Evolutionary conservation across 2,329 filamentous ascomycete species (phyloP).

Genomic region (Xylaria multiplex): DNA sequence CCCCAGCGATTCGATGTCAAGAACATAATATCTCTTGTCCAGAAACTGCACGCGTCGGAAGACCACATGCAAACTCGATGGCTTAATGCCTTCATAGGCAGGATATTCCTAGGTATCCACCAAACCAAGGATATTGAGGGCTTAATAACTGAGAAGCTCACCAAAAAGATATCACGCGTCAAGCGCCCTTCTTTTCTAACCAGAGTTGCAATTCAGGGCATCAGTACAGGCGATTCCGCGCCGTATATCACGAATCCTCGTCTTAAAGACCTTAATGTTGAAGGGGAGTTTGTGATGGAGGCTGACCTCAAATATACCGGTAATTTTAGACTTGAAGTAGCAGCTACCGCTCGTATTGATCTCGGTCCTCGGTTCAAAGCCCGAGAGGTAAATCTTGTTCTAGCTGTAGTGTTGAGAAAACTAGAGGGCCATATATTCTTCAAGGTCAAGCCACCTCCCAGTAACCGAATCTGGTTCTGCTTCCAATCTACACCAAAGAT

Average conservation of each 20-base stretch:
- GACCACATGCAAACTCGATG: slow-evolving; percentile 91
- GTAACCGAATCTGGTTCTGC: slow-evolving; percentile 94
- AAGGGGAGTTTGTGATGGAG: slow-evolving; percentile 89
- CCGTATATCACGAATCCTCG: slow-evolving; percentile 90
- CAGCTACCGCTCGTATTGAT: slow-evolving; percentile 92
- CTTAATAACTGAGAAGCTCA: slow-evolving; percentile 84
- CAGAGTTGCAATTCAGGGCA: slow-evolving; percentile 80
- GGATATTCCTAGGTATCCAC: slow-evolving; percentile 88
- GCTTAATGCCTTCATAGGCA: slow-evolving; percentile 90
- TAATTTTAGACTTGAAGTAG: slow-evolving; percentile 88
- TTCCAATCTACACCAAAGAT: slow-evolving; percentile 95
- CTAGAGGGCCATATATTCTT: slow-evolving; percentile 86
- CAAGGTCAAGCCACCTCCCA: slow-evolving; percentile 92
- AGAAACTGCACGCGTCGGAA: slow-evolving; percentile 89
- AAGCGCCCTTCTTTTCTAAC: slow-evolving; percentile 92
- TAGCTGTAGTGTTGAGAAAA: slow-evolving; percentile 85
- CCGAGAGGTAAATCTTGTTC: slow-evolving; percentile 86
- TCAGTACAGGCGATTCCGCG: slow-evolving; percentile 86
- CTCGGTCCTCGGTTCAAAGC: slow-evolving; percentile 88
- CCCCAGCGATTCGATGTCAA: slow-evolving; percentile 83
- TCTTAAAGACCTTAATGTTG: slow-evolving; percentile 87
- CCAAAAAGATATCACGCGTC: slow-evolving; percentile 94
- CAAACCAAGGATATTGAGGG: slow-evolving; percentile 83
- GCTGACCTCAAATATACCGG: slow-evolving; percentile 89
- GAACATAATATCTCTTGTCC: slow-evolving; percentile 88